phyloP scores from a whole-genome alignment of 2,329 filamentous ascomycete genomes.

The Botrytis tulipae region DNA sequence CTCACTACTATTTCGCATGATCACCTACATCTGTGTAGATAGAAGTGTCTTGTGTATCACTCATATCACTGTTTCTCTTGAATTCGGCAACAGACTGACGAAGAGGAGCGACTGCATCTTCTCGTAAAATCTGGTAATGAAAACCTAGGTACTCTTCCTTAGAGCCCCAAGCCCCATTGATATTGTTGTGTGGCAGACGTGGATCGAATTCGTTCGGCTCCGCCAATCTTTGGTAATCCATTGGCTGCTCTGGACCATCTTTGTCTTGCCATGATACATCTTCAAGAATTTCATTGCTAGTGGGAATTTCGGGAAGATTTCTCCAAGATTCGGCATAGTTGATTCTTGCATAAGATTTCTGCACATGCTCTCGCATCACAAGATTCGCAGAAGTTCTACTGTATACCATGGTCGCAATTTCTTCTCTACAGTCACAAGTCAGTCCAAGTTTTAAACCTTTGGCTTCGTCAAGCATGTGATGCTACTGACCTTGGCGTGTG shows the following conservation, averaged over 20 bases:
- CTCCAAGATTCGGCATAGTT: constrained; percentile 36
- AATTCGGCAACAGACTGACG: constrained; percentile 63
- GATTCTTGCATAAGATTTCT: constrained; percentile 12
- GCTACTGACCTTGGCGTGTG: neutral
- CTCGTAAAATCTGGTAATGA: constrained; percentile 73
- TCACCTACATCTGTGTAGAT: constrained; percentile 67
- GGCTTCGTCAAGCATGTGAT: neutral
- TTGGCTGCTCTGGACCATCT: constrained; percentile 22
- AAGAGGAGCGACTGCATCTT: constrained; percentile 69
- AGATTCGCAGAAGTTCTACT: neutral
- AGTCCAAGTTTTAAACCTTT: neutral
- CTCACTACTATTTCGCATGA: neutral
- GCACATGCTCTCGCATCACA: constrained; percentile 13
- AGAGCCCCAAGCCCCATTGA: constrained; percentile 55
- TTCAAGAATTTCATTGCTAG: constrained; percentile 49
- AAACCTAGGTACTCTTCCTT: constrained; percentile 66
- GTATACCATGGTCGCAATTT: neutral
- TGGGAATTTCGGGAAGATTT: constrained; percentile 54
- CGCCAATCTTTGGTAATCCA: constrained; percentile 30
- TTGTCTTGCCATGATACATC: constrained; percentile 15
- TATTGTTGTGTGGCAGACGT: constrained; percentile 48
- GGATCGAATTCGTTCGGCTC: constrained; percentile 19
- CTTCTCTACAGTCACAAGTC: neutral
- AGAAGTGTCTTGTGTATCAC: constrained; percentile 56
- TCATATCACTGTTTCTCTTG: constrained; percentile 50